A percentile compares a stretch with the other conserved stretches of the same genome.
These are phyloP conservation scores for Trametes versicolor DNA, from an alignment of 1,284 basidiomycete species.

Conservation along the genomic window DNA sequence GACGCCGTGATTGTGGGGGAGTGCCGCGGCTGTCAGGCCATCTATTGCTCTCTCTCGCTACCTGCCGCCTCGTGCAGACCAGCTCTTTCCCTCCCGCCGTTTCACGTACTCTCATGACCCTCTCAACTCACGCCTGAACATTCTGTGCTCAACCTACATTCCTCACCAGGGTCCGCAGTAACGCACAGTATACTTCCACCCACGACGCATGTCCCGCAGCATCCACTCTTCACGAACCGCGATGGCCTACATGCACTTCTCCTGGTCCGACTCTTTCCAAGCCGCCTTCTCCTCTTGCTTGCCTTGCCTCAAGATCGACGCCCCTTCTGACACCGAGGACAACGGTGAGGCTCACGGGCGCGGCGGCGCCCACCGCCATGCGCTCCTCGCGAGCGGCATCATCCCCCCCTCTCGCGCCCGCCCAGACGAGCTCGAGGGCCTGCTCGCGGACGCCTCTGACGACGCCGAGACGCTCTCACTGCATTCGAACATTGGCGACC, in stretches of 20 bases:
- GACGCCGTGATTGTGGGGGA: slow-evolving; percentile 13
- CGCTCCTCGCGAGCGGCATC: slow-evolving; percentile 38
- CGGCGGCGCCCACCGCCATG: slow-evolving; percentile 24
- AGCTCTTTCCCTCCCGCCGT: not conserved
- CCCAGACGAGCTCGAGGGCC: slow-evolving; percentile 67
- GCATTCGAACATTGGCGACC: slow-evolving; percentile 67
- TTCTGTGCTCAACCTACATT: not conserved
- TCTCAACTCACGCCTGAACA: not conserved
- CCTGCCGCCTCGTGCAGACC: slow-evolving; percentile 9
- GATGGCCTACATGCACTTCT: slow-evolving; percentile 50
- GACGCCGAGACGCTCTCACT: slow-evolving; percentile 72
- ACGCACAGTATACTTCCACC: not conserved
- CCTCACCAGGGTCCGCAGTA: not conserved
- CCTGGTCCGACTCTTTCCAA: slow-evolving; percentile 67
- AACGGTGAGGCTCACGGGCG: slow-evolving; percentile 29
- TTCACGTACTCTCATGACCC: slow-evolving; percentile 9
- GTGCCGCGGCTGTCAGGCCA: not conserved
- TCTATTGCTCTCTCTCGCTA: not conserved
- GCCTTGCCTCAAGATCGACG: slow-evolving; percentile 56
- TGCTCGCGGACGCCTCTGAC: slow-evolving; percentile 59
- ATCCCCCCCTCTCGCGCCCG: slow-evolving; percentile 53
- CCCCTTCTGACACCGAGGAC: slow-evolving; percentile 40
- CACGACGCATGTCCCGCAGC: not conserved
- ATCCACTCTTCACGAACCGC: slow-evolving; percentile 1
- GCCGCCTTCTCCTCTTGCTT: slow-evolving; percentile 68